A percentile compares a stretch with the other conserved stretches of the same genome.
Conservation (phyloP, 805 yeast genomes). For the Saccharomyces mikatae region DNA sequence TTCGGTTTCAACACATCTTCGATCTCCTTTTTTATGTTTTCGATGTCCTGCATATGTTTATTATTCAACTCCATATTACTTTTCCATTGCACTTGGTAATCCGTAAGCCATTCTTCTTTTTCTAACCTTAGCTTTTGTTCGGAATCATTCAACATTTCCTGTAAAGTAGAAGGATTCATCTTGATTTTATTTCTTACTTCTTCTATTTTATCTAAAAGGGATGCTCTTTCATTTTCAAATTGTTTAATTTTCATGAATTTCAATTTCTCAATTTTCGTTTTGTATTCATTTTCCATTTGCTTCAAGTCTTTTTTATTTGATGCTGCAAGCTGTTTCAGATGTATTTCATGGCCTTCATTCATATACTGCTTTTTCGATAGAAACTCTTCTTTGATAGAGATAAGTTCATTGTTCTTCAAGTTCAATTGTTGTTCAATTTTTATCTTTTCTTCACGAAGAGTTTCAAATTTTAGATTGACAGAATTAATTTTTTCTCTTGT, state of each 20-base stretch:
- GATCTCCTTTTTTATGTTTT: constrained; percentile 11
- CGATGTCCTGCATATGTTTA: constrained; percentile 19
- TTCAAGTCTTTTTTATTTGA: constrained; percentile 34
- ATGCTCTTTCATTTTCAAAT: constrained; percentile 26
- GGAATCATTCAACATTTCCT: constrained; percentile 13
- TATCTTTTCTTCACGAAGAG: constrained; percentile 22
- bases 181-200: constrained; percentile 22
- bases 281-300: constrained; percentile 29
- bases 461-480: constrained; percentile 22
- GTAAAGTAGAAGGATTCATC: constrained; percentile 15
- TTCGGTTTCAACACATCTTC: constrained; percentile 9
- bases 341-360: constrained; percentile 29
- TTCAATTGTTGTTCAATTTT: constrained; percentile 22
- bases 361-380: constrained; percentile 18
- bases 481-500: constrained; percentile 15
- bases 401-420: constrained; percentile 28
- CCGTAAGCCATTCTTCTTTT: constrained; percentile 22
- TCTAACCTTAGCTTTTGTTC: constrained; percentile 10
- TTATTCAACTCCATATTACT: constrained; percentile 26
- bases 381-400: constrained; percentile 24
- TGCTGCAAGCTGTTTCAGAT: constrained; percentile 27
- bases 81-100: constrained; percentile 23
- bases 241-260: constrained; percentile 31
- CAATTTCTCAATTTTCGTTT: constrained; percentile 33
- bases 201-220: constrained; percentile 24